A percentile compares a stretch with the other conserved stretches of the same genome.
These are phyloP conservation scores for Carex parvula DNA, from an alignment of 176 grass and related monocot genomes.

Conservation along the genomic window DNA sequence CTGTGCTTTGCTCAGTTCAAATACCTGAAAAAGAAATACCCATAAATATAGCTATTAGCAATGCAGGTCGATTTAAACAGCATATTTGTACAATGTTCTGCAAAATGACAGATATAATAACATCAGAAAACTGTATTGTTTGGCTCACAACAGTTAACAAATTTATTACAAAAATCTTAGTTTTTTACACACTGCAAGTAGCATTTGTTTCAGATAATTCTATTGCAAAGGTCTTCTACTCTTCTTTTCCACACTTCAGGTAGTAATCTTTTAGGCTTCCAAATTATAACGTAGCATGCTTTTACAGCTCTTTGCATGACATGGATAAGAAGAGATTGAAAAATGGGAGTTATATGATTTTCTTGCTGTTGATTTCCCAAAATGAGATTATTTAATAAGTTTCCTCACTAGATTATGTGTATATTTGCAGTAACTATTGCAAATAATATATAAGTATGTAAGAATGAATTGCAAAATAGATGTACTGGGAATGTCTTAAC, in stretches of 20 bases:
- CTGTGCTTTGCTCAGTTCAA: constrained; percentile 75
- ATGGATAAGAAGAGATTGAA: neutral
- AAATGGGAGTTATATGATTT: neutral
- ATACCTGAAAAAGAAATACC: constrained; percentile 39
- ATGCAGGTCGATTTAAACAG: neutral
- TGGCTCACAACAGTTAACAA: neutral
- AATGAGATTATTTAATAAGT: neutral
- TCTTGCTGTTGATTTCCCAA: neutral
- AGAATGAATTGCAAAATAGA: constrained; percentile 3
- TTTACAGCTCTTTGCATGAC: neutral
- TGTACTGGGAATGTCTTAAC: constrained; percentile 27
- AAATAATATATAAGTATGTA: constrained; percentile 15
- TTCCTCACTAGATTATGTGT: neutral
- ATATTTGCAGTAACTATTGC: neutral
- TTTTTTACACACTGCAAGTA: neutral
- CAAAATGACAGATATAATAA: neutral
- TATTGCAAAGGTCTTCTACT: neutral
- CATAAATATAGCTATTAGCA: neutral
- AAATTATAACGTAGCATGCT: neutral
- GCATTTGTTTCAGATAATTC: constrained; percentile 8
- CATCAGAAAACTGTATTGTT: neutral
- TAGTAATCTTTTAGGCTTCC: neutral
- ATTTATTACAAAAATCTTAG: neutral
- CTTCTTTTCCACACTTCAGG: neutral
- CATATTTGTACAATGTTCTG: neutral